phyloP scores from a whole-genome alignment of 2,329 filamentous ascomycete genomes.

The Ilyonectria mors-panacis region DNA sequence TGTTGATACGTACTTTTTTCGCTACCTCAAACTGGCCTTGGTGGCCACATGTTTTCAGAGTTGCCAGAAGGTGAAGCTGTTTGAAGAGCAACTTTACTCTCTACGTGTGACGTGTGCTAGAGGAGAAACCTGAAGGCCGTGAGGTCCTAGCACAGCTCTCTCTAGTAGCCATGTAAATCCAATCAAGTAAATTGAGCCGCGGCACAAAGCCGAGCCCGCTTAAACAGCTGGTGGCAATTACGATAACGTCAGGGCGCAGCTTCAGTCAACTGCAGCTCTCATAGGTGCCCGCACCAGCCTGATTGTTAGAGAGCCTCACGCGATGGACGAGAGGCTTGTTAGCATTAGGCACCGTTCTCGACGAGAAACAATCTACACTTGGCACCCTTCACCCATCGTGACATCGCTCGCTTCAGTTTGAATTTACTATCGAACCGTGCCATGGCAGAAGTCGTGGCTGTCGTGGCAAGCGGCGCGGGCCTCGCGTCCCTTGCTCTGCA shows the following conservation, averaged over 20 bases:
- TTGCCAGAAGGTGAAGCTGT: no score
- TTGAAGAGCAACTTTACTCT: no score
- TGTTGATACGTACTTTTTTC: no score
- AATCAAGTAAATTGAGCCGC: neutral
- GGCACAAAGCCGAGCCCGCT: neutral
- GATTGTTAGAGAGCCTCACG: neutral
- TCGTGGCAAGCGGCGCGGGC: constrained; percentile 29
- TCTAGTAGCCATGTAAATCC: neutral
- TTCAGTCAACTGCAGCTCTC: neutral
- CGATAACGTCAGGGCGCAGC: neutral
- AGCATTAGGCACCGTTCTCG: neutral
- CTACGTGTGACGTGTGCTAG: no score
- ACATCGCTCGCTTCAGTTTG: accelerated
- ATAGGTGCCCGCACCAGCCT: constrained; percentile 4
- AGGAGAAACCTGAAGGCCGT: no score
- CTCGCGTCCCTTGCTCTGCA: constrained; percentile 28
- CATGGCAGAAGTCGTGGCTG: constrained; percentile 25
- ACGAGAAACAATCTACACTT: neutral
- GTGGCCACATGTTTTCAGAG: no score
- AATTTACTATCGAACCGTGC: neutral
- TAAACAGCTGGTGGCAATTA: neutral
- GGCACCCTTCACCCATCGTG: neutral
- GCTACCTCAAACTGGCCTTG: no score
- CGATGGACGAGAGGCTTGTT: neutral
- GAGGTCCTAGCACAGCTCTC: neutral